These are phyloP conservation scores for Usnea hakonensis DNA, from an alignment of 495 filamentous ascomycete genomes.

Conservation along the genomic window DNA sequence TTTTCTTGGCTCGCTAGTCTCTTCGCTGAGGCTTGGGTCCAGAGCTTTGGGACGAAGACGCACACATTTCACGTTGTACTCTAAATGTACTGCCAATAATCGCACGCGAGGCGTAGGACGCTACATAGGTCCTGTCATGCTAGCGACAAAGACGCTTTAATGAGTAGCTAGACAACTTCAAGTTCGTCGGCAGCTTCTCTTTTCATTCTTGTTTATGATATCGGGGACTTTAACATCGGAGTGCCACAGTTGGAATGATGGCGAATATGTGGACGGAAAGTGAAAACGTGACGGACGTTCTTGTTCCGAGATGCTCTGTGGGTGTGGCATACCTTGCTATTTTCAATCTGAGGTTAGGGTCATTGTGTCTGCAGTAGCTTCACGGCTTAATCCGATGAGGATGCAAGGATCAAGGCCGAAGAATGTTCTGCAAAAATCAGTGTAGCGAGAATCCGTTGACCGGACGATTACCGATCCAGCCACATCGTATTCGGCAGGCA, in stretches of 20 bases:
- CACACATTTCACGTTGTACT: background rate
- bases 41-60: background rate
- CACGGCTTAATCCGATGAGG: background rate
- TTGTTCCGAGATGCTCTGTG: background rate
- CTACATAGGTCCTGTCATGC: background rate
- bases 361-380: background rate
- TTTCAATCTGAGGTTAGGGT: background rate
- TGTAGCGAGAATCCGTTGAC: too few relatives aligned
- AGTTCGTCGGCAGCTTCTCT: background rate
- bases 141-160: background rate
- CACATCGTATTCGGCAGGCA: background rate
- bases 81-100: background rate
- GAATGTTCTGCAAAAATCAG: background rate
- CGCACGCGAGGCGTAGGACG: background rate
- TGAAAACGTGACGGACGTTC: background rate
- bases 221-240: background rate
- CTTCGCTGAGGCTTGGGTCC: background rate
- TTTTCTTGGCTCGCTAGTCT: background rate
- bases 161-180: background rate
- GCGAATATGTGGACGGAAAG: background rate
- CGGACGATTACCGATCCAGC: background rate
- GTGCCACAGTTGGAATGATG: background rate
- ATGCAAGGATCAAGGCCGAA: background rate
- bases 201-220: background rate
- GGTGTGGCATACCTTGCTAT: background rate